These are phyloP conservation scores for Neurospora tetrasperma DNA, from an alignment of 495 filamentous ascomycete genomes.

Conservation along the genomic window DNA sequence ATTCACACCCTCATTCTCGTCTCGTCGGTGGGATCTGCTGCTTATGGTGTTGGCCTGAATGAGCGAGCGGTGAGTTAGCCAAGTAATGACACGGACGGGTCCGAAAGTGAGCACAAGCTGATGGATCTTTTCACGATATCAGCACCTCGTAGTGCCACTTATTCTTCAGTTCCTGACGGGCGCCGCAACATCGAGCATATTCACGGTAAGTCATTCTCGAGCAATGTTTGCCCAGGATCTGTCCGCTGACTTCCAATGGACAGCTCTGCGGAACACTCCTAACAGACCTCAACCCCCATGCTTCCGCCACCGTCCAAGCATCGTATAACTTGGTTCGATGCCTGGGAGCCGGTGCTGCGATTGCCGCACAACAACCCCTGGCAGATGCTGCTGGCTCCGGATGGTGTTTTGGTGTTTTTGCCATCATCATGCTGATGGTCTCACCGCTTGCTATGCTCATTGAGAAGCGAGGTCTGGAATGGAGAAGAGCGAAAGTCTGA, in stretches of 20 bases:
- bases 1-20: not conserved
- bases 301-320: conserved; percentile 7
- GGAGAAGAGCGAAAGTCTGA: not conserved
- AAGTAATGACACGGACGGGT: not conserved
- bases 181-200: conserved; percentile 1
- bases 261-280: conserved; percentile 13
- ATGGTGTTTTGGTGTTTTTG: conserved; percentile 11
- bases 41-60: conserved; percentile 6
- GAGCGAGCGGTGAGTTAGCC: not conserved
- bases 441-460: not conserved
- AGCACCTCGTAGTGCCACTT: conserved; percentile 8
- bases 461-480: not conserved
- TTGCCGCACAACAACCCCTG: conserved; percentile 7
- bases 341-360: conserved; percentile 3
- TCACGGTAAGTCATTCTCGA: not conserved
- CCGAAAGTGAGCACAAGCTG: not conserved
- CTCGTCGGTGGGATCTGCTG: not conserved
- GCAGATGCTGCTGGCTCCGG: conserved; percentile 6
- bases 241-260: not conserved
- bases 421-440: conserved; percentile 1
- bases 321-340: conserved; percentile 10
- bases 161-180: conserved; percentile 10
- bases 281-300: conserved; percentile 19
- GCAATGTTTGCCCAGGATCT: not conserved
- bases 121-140: not conserved